Conservation (phyloP, 208 protist species). For the Herpetomonas samuelpessoai region DNA sequence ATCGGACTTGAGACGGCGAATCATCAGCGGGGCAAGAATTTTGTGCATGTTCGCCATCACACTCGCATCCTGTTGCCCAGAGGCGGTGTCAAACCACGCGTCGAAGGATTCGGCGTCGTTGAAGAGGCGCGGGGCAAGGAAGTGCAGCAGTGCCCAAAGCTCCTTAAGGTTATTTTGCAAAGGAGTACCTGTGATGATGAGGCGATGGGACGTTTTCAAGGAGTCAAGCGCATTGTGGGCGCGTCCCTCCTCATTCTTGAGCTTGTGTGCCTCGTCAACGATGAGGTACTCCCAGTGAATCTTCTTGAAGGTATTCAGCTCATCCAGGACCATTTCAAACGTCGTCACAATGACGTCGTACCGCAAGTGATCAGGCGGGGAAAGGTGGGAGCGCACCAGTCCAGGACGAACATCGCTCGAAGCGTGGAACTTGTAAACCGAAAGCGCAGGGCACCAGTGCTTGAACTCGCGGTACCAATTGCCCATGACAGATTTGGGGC, state of each 20-base stretch:
- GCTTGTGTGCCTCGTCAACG: conserved; percentile 99
- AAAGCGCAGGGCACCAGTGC: conserved; percentile 95
- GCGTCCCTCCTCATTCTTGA: conserved; percentile 91
- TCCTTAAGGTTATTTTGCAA: conserved; percentile 98
- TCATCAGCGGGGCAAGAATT: conserved; percentile 95
- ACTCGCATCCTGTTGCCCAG: conserved; percentile 74
- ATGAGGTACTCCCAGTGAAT: conserved; percentile 96
- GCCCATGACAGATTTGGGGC: conserved; percentile 96
- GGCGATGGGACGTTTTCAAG: conserved; percentile 80
- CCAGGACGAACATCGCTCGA: conserved; percentile 88
- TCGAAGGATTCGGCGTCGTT: conserved; percentile 85
- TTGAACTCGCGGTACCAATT: conserved; percentile 98
- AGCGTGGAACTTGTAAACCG: conserved; percentile 94
- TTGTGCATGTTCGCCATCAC: conserved; percentile 86
- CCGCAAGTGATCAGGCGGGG: conserved; percentile 46
- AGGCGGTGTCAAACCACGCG: conserved; percentile 91
- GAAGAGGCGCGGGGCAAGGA: conserved; percentile 92
- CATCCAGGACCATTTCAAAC: conserved; percentile 96
- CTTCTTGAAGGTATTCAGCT: conserved; percentile 88
- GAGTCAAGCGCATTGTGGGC: conserved; percentile 66
- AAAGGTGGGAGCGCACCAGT: conserved; percentile 62
- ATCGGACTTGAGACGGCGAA: conserved; percentile 96
- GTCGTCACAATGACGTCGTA: conserved; percentile 96
- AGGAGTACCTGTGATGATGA: conserved; percentile 98
- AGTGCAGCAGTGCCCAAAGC: conserved; percentile 96